Evolutionary conservation across 1,284 basidiomycete genomes (phyloP), one percentile per base, ranked within the genome.

Genomic region (Puccinia polysora): DNA sequence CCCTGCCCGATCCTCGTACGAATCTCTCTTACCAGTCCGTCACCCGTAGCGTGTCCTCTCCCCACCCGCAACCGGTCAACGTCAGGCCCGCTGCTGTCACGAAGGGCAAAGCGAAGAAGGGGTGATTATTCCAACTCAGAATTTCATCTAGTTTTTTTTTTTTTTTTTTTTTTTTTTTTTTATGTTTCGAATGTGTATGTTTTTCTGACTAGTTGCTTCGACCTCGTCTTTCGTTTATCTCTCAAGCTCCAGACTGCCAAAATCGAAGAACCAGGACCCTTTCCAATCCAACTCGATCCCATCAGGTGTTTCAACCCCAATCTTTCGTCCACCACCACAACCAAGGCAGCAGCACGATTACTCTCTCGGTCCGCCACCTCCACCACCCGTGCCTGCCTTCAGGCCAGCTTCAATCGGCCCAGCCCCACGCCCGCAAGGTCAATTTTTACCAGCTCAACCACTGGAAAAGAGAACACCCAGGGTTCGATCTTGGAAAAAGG

Each of bases 331-430:
- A 38, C 64, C 64, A n/a, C 58, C 59, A 20, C n/a, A 62, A n/a
- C 68, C 58, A 40, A 23, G 68, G 20, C 30, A 15, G n/a, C 34
- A 53, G 12, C 68, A 71, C 36, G 59, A 71, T 53, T 55, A 50
- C 40, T 28, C 14, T 20, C 50, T 71, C 1, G 68, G 68, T 14
- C 68, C 68, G 23, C 68, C 68, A 32, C 68, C 68, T 14, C 68
- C 68, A 23, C 68, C 68, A 25, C 68, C 68, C 14, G 68, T 71
- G 23, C 68, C 68, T n/a, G 68, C 68, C n/a, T 62, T 60, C 36
- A 71, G 53, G 55, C 34, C 50, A 7, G 20, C 45, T 15, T 30
- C 58, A 38, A 59, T 71, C n/a, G 68, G 68, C 20, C 47, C 58
- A 28, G 36, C 47, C 6, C 68, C 68, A 8, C 20, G 50, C 15